Base-by-base conservation (phyloP, 768 basidiomycete species). In the Auricularia auricula-judae region DNA sequence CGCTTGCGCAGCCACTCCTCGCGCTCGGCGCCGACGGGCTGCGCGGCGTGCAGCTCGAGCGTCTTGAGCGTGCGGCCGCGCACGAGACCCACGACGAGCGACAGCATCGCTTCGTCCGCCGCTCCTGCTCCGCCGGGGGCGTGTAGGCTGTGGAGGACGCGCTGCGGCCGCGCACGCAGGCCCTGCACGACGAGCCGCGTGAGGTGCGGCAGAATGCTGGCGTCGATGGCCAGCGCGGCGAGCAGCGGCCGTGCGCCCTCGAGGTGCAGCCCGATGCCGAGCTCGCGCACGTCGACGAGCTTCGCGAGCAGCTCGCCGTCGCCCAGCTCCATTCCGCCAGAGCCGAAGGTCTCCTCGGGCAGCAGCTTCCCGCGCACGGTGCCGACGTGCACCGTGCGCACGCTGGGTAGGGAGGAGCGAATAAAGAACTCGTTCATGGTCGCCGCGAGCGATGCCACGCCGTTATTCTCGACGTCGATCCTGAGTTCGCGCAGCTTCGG, bases 101-200 rank as follows among this genome's bases (percentile, higher is more conserved):
- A 7, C 7, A 42, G 39, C 39, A 42, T 42, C 39, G 39, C 39
- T 14, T 42, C 39, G 39, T 42, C 39, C 39, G 12, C 12, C 39
- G 39, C 39, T 7, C 39, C 39, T 14, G 39, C 39, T 29, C 29
- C 29, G 29, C 29, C 29, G 29, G 29, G 29, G 29, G 29, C 29
- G 29, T 29, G 29, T 3, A 29, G 29, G 8, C 79, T 84, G 1
- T 69, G 77, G 39, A 8, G 7, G 7, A 42, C 65, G 70, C 29
- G 75, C 78, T 33, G 77, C 74, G 16, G 79, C 78, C 73, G 63
- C 72, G 51, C 39, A 2, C 39, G 39, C 39, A 42, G 8, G 39
- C 8, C 7, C 8, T 54, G 53, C 18, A 54, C 53, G 3, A 54
- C 53, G n/a, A 54, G 53, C 53, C 53, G 53, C n/a, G 18, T 18